Percentiles rank a stretch among this genome's conserved stretches.
These are phyloP conservation scores for Neobulgaria alba DNA, from an alignment of 2,329 filamentous ascomycete species.

Conservation along the genomic window DNA sequence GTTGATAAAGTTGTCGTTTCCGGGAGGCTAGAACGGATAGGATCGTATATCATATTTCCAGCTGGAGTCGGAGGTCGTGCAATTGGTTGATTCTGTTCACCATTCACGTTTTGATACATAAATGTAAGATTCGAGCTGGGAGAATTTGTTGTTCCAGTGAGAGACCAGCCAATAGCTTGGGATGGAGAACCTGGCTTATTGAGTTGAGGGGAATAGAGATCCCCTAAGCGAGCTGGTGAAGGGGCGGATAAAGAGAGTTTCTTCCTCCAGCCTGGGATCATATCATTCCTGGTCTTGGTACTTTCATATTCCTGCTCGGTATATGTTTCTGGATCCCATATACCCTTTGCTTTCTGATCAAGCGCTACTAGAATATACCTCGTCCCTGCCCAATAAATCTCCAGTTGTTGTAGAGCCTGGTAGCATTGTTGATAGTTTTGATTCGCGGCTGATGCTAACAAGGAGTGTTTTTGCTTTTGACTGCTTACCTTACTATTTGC, in stretches of 20 bases:
- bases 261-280: conserved; percentile 31
- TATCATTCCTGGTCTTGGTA: conserved; percentile 44
- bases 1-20: conserved; percentile 36
- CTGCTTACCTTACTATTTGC: conserved; percentile 19
- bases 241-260: conserved; percentile 18
- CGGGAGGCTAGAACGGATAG: conserved; percentile 47
- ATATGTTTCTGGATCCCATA: conserved; percentile 65
- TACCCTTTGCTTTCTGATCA: conserved; percentile 80
- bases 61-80: conserved; percentile 29
- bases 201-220: conserved; percentile 36
- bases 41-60: conserved; percentile 52
- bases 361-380: conserved; percentile 81
- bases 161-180: conserved; percentile 68
- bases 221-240: conserved; percentile 14
- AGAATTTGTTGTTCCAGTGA: conserved; percentile 83
- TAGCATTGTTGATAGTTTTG: conserved; percentile 86
- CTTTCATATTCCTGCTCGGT: conserved; percentile 68
- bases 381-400: conserved; percentile 78
- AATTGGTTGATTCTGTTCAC: conserved; percentile 9
- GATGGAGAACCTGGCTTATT: conserved; percentile 42
- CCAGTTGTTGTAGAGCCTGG: conserved; percentile 71
- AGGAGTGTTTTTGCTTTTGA: conserved; percentile 50
- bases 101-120: conserved; percentile 45
- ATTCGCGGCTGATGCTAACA: conserved; percentile 72
- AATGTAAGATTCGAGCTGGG: conserved; percentile 76